phyloP scores from a whole-genome alignment of 2,329 filamentous ascomycete species.

The Sarocladium oryzae region DNA sequence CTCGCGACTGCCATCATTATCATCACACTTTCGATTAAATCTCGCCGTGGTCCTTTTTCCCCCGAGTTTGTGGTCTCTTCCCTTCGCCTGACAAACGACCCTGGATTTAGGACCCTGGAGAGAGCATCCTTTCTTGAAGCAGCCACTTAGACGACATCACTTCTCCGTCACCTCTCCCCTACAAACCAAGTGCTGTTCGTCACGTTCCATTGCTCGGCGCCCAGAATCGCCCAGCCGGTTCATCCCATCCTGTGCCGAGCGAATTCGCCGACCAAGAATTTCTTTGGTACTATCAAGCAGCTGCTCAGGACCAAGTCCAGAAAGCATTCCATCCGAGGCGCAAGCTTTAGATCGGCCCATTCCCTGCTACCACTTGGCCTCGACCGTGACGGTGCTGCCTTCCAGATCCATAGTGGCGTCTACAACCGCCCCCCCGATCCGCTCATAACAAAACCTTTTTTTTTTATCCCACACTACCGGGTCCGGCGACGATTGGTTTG shows the following conservation, averaged over 20 bases:
- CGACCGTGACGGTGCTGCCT: neutral
- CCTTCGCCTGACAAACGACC: too few species aligned
- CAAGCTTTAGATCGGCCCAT: neutral
- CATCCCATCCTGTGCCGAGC: neutral
- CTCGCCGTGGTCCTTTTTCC: neutral
- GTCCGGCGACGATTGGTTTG: neutral
- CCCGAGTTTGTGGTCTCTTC: neutral
- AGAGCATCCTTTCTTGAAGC: neutral
- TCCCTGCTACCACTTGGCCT: neutral
- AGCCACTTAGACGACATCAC: too few species aligned
- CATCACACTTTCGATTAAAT: too few species aligned
- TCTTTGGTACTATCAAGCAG: neutral
- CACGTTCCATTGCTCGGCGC: neutral
- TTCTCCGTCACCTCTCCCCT: neutral
- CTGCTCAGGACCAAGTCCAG: neutral
- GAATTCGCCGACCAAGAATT: neutral
- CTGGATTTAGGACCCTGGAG: neutral
- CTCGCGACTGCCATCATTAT: neutral
- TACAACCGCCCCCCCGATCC: neutral
- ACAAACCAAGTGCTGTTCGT: too few species aligned
- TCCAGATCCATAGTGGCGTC: conserved; percentile 7
- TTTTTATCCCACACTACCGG: conserved; percentile 3
- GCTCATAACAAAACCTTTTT: neutral
- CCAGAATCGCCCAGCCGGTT: neutral
- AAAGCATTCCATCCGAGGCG: neutral